Percentiles rank a stretch among this genome's conserved stretches.
Evolutionary conservation across 257 asterid species (phyloP).

Genomic region (Misopates orontium): DNA sequence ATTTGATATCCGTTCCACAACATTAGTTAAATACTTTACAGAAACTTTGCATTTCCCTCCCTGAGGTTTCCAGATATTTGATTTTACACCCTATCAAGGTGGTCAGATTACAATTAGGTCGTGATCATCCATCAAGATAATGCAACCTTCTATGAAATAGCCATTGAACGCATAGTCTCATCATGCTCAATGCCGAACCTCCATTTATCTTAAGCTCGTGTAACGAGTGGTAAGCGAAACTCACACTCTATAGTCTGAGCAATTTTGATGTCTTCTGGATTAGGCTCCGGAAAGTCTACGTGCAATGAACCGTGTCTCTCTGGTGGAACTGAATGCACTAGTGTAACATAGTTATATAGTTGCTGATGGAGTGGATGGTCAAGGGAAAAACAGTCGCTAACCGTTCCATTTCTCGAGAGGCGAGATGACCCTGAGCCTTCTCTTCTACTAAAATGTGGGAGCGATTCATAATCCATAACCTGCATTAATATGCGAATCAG

Average conservation of each 20-base stretch:
- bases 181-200: conserved; percentile 7
- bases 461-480: conserved; percentile 88
- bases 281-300: conserved; percentile 67
- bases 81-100: no score
- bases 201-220: conserved; percentile 52
- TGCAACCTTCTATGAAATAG: no score
- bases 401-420: conserved; percentile 43
- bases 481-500: conserved; percentile 37
- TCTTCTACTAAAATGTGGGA: conserved; percentile 86
- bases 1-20: background rate
- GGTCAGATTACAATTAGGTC: conserved; percentile 12
- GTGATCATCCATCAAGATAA: conserved; percentile 38
- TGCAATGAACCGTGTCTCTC: conserved; percentile 68
- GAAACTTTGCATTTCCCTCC: conserved; percentile 1
- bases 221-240: conserved; percentile 48
- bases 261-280: conserved; percentile 52
- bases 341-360: conserved; percentile 54
- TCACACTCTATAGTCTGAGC: conserved; percentile 66
- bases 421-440: conserved; percentile 79
- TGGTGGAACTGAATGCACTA: conserved; percentile 40
- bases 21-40: conserved; percentile 2
- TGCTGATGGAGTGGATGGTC: conserved; percentile 79
- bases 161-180: background rate
- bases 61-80: background rate
- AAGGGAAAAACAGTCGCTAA: conserved; percentile 63